Base-by-base conservation (phyloP, 2,329 filamentous ascomycete genomes). In the Hyphodiscus sp. region DNA sequence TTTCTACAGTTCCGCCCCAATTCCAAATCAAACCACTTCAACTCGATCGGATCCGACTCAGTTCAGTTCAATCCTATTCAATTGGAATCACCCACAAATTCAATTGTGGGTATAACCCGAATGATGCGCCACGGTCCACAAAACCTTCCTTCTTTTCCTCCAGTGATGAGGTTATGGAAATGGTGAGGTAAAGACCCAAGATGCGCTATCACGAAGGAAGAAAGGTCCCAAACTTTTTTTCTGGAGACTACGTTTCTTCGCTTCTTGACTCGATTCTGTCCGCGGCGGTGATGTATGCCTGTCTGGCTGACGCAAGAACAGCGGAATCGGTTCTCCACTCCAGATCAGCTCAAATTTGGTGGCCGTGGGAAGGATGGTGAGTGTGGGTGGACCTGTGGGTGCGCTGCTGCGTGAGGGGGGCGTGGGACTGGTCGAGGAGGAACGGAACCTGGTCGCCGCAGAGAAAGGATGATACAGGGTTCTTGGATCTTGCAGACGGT, bases 301-400 rank as follows among this genome's bases (percentile, higher is more conserved):
- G 54, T 52, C 53, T 47, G 51, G 58, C 53, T 57, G 57, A 57
- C 54, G 57, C 54, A 57, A 54, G 55, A 53, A 57, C 57, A 57
- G 57, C 53, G 59, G 55, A 59, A 54, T 56, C 30, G 44, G 38
- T 43, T 41, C 20, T 43, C 49, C 41, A 38, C 16, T 33, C 4
- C 44, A 20, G 18, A 49, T 23, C 29, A 29, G 26, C 44, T n/a
- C 44, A 18, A 33, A 26, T 20, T 20, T 45, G 16, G 30, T 43
- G 7, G 29, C 47, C 49, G 41, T 18, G 29, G 44, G 47, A 43
- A 45, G 51, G 56, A n/a, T n/a, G n/a, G n/a, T n/a, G n/a, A n/a
- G 41, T 38, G 48, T 29, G 38, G 15, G 48, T 15, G 38, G 41
- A 29, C 16, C 19, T 16, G 47, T 16, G 33, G 13, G 41, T 43